Evolutionary conservation across 305 asterid species (phyloP).

Genomic region (Fraxinus paxiana): DNA sequence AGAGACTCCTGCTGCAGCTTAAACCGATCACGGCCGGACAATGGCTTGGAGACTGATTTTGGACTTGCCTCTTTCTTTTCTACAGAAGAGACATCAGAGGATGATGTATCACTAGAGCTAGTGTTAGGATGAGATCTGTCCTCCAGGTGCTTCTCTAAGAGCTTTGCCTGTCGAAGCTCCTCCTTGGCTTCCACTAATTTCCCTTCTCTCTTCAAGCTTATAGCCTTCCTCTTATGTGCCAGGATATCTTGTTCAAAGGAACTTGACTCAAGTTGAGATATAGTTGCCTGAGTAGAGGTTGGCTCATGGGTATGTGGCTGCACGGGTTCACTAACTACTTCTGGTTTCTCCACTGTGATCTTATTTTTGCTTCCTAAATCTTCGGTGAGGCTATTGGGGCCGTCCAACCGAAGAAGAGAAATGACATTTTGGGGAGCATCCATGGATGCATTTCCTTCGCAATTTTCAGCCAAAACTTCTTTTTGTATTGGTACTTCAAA

Average conservation of each 20-base stretch:
- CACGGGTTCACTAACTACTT: slow-evolving; percentile 29
- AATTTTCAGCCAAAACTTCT: slow-evolving; percentile 30
- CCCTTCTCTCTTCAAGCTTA: slow-evolving; percentile 83
- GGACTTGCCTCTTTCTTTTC: slow-evolving; percentile 56
- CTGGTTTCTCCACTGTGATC: slow-evolving; percentile 30
- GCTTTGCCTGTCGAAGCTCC: slow-evolving; percentile 85
- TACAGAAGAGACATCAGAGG: slow-evolving; percentile 37
- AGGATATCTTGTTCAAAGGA: slow-evolving; percentile 61
- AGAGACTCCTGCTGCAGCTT: slow-evolving; percentile 92
- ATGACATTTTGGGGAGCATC: slow-evolving; percentile 26
- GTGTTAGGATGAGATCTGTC: slow-evolving; percentile 33
- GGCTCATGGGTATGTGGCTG: slow-evolving; percentile 29
- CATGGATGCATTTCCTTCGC: slow-evolving; percentile 13
- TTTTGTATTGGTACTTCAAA: slow-evolving; percentile 43
- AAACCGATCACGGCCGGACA: slow-evolving; percentile 76
- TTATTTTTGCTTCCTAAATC: slow-evolving; percentile 29
- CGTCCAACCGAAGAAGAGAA: slow-evolving; percentile 30
- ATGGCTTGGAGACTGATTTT: slow-evolving; percentile 53
- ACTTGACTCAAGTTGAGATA: slow-evolving; percentile 32
- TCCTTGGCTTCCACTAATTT: slow-evolving; percentile 88
- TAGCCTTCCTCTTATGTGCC: slow-evolving; percentile 75
- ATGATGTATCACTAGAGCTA: slow-evolving; percentile 32
- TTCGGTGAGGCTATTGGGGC: slow-evolving; percentile 15
- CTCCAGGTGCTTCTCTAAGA: slow-evolving; percentile 58
- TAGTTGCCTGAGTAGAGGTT: slow-evolving; percentile 27